phyloP scores from a whole-genome alignment of 1,284 basidiomycete genomes.

The Filobasidium uniguttulatum region DNA sequence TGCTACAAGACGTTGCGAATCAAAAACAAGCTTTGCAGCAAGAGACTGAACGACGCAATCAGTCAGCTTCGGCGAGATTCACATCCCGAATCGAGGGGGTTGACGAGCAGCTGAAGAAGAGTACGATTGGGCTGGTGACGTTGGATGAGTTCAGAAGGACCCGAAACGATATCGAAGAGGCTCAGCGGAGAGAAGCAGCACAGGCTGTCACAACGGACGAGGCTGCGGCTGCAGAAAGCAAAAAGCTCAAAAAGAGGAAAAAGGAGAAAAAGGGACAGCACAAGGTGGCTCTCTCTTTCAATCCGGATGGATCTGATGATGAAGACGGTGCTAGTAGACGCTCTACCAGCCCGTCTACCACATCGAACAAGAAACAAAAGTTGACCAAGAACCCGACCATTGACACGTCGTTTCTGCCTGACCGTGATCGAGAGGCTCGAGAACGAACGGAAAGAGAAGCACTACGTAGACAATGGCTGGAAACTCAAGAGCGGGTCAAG shows the following conservation, averaged over 20 bases:
- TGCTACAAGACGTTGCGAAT: conserved; percentile 10
- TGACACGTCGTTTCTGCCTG: conserved; percentile 95
- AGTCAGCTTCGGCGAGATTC: conserved; percentile 53
- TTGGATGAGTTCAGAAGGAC: conserved; percentile 85
- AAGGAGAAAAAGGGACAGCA: conserved; percentile 87
- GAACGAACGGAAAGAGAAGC: conserved; percentile 79
- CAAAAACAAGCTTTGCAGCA: conserved; percentile 14
- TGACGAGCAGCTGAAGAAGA: conserved; percentile 85
- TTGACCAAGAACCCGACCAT: conserved; percentile 90
- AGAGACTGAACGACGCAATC: conserved; percentile 11
- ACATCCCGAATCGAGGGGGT: conserved; percentile 87
- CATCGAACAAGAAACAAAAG: conserved; percentile 52
- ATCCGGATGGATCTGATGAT: conserved; percentile 57
- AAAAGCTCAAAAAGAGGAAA: conserved; percentile 52
- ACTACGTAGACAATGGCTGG: conserved; percentile 78
- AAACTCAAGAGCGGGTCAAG: conserved; percentile 76
- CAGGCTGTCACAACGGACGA: conserved; percentile 22
- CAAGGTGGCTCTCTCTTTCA: conserved; percentile 79
- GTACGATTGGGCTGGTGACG: conserved; percentile 82
- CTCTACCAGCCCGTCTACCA: conserved; percentile 6
- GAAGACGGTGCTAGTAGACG: conserved; percentile 19
- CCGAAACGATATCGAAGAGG: conserved; percentile 80
- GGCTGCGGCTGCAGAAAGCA: conserved; percentile 1
- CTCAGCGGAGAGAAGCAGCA: conserved; percentile 77
- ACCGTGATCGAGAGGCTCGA: conserved; percentile 83